Base-by-base conservation (phyloP, 176 grass and related monocot species). In the Pharus latifolius region DNA sequence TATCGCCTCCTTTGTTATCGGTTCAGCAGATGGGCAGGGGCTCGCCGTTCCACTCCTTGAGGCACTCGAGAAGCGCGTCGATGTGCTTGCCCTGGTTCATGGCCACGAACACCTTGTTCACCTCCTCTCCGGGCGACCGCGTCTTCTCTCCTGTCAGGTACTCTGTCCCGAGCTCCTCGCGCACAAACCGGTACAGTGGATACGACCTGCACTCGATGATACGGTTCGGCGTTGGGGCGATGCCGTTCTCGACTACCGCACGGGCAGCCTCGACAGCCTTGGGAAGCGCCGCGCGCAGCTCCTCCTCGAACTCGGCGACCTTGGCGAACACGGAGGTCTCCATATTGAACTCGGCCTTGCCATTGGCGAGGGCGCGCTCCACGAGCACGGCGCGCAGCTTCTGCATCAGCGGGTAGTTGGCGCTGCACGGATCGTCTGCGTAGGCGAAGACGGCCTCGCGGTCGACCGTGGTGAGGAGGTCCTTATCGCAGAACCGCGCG, bases 341-440 rank as follows among this genome's bases (percentile, higher is more conserved):
- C 0, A 65, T 42, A 25, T 87, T 33, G 34, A 86, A 60, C 77
- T 91, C 88, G 7, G 35, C 73, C 2, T 48, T 33, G 50, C 88
- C 71, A 30, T 91, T 91, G 44, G 12, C 43, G 29, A 91, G 62
- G 8, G 88, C 88, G 10, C 74, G 79, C 58, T 91, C 88, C 14
- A 91, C 80, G 19, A 91, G 76, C 79, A 85, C 84, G 10, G 80
- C 69, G 31, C 83, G 69, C 16, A 91, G 46, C 88, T 91, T 91
- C 83, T 84, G 81, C 53, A 79, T 86, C 19, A 91, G 44, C 4
- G 83, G 88, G 66, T 91, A 91, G 65, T 85, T 91, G 6, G 53
- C 10, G 75, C 83, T 91, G 79, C 88, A 91, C 2, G 88, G 88
- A 38, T 91, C 88, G 18, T 91, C 88, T 2, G 88, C 88, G 16